Evolutionary conservation across 1,284 basidiomycete genomes (phyloP).

Genomic region (Agroathelia rolfsii): DNA sequence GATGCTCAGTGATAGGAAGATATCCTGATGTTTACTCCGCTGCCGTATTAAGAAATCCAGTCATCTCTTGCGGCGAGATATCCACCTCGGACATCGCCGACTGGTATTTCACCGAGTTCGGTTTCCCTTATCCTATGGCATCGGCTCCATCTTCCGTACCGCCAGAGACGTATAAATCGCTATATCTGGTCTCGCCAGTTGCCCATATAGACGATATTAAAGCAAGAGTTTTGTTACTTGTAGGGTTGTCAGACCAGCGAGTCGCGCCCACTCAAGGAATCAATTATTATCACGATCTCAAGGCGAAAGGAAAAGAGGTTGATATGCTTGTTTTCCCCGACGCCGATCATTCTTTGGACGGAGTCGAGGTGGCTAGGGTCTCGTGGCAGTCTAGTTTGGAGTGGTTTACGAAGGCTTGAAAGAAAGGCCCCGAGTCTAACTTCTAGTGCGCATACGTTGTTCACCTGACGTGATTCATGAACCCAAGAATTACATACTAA

Average conservation of each 20-base stretch:
- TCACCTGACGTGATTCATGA: no score
- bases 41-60: constrained; percentile 59
- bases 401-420: no score
- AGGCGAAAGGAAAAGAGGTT: constrained; percentile 33
- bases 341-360: constrained; percentile 54
- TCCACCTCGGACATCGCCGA: constrained; percentile 60
- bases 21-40: constrained; percentile 54
- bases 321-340: constrained; percentile 57
- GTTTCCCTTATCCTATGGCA: constrained; percentile 27
- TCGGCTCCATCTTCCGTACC: constrained; percentile 22
- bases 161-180: constrained; percentile 30
- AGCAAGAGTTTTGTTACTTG: constrained; percentile 45
- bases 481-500: no score
- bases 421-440: no score
- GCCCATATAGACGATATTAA: constrained; percentile 39
- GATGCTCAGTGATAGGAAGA: constrained; percentile 49
- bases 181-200: constrained; percentile 51
- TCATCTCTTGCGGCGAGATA: constrained; percentile 49
- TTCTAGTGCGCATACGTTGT: no score
- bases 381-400: constrained; percentile 39
- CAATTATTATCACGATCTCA: constrained; percentile 56
- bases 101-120: constrained; percentile 60
- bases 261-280: constrained; percentile 57
- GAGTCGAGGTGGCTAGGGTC: constrained; percentile 46
- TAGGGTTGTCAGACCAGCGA: constrained; percentile 53